Percentiles rank a stretch among this genome's conserved stretches.
phyloP scores from a whole-genome alignment of 2,329 filamentous ascomycete genomes.

The Dendryphion nanum region DNA sequence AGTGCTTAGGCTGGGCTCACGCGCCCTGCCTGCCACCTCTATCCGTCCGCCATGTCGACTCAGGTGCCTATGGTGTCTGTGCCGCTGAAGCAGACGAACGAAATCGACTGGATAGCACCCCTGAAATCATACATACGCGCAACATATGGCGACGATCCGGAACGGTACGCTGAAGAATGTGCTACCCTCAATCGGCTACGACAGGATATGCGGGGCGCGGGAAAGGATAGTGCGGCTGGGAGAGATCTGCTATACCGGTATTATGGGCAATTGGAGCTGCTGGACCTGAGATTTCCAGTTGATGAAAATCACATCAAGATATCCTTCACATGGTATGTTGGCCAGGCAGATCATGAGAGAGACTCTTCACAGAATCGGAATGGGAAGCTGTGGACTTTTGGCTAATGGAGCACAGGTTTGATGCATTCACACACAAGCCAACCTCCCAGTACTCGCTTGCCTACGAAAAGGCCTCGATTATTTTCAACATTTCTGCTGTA shows the following conservation, averaged over 20 bases:
- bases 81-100: conserved; percentile 90
- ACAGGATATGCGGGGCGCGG: conserved; percentile 97
- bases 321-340: conserved; percentile 84
- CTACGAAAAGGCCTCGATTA: conserved; percentile 98
- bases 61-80: conserved; percentile 89
- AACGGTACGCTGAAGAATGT: conserved; percentile 94
- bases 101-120: conserved; percentile 95
- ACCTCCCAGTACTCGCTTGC: conserved; percentile 95
- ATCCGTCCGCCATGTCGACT: conserved; percentile 29
- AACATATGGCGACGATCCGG: conserved; percentile 94
- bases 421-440: conserved; percentile 98
- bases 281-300: conserved; percentile 93
- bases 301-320: conserved; percentile 99
- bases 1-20: conserved; percentile 1
- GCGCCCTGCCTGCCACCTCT: conserved; percentile 1
- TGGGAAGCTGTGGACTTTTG: no score
- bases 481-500: conserved; percentile 98
- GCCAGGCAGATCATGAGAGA: not conserved
- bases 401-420: conserved; percentile 67
- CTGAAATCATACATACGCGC: conserved; percentile 91
- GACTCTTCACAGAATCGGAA: no score
- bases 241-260: conserved; percentile 94
- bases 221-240: conserved; percentile 92
- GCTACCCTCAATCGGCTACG: conserved; percentile 88
- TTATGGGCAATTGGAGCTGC: conserved; percentile 92